Evolutionary conservation across 1,284 basidiomycete species (phyloP), one percentile per base, ranked within the genome.

Genomic region (Butyriboletus regius): DNA sequence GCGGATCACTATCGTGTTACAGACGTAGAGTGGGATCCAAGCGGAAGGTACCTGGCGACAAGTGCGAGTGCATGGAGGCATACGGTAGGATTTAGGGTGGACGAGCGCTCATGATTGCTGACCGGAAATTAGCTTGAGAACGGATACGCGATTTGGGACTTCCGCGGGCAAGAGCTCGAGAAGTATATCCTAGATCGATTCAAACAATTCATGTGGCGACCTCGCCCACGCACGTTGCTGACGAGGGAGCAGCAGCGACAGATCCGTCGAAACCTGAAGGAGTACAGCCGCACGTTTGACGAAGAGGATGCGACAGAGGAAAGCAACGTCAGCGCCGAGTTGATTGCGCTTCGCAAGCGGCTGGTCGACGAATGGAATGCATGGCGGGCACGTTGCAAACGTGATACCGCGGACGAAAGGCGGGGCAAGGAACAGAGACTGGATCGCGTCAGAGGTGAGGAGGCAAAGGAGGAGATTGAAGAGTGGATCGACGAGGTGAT

Each of bases 141-240:
- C 58, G 96, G 96, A 37, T 99, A 87, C 67, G 88, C 86, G 12
- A 83, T 99, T 57, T 98, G 95, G 94, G 94, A 98, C 72, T 98
- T 98, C 79, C 88, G 88, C 53, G 96, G 96, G 24, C 85, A 90
- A 65, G 91, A 96, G 70, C 77, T 97, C 40, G 78, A 85, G 64
- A 94, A 94, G 71, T 82, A 88, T 54, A 83, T 93, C 54, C 77
- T 88, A 56, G 96, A 98, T 67, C 85, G 88, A 54, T 98, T 98
- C 81, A 98, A 98, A 76, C 96, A 98, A 71, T 93, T 98, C 72
- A 78, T 98, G 51, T 99, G 96, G 96, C 85, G 96, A 33, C 94
- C 95, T 35, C 85, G 96, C 22, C 93, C 96, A 5, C 80, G 83
- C 31, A 88, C 91, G 7, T 73, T 98, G 48, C 77, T 99, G 49